phyloP scores from a whole-genome alignment of 768 basidiomycete genomes.

The Kwoniella newhampshirensis region DNA sequence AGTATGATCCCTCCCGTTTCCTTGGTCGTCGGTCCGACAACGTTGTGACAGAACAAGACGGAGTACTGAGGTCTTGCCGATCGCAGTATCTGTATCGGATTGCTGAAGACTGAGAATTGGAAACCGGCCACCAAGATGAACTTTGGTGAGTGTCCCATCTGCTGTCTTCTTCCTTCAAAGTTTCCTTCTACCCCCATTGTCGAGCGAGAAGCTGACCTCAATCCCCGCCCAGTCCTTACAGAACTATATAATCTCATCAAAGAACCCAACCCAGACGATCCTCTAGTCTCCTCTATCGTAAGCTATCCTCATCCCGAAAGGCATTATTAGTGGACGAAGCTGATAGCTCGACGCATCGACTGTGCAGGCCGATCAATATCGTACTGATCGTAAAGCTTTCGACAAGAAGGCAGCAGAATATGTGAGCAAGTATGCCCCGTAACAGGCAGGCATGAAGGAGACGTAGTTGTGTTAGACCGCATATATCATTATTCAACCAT shows the following conservation, averaged over 20 bases:
- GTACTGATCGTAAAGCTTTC: constrained; percentile 39
- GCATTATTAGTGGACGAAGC: neutral
- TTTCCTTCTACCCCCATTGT: neutral
- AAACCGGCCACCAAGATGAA: constrained; percentile 54
- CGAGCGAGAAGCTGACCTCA: neutral
- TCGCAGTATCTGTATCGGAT: constrained; percentile 51
- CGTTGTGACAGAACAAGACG: neutral
- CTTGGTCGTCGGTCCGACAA: too few species aligned
- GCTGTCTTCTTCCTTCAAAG: neutral
- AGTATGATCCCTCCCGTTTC: constrained; percentile 6
- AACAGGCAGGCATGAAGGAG: too few species aligned
- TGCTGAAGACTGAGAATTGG: constrained; percentile 55
- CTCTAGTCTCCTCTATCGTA: constrained; percentile 52
- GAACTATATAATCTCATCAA: constrained; percentile 51
- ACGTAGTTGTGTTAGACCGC: too few species aligned
- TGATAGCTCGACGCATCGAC: neutral
- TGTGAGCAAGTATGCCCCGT: constrained; percentile 29
- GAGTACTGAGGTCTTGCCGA: neutral
- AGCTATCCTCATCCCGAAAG: constrained; percentile 12
- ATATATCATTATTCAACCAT: too few species aligned
- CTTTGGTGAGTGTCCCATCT: constrained; percentile 28
- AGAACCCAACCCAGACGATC: constrained; percentile 54
- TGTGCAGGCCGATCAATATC: constrained; percentile 45
- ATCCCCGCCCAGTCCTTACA: constrained; percentile 45
- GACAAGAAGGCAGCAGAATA: constrained; percentile 45